phyloP scores from a whole-genome alignment of 2,329 filamentous ascomycete species.

The Teratosphaeria epicoccoides region DNA sequence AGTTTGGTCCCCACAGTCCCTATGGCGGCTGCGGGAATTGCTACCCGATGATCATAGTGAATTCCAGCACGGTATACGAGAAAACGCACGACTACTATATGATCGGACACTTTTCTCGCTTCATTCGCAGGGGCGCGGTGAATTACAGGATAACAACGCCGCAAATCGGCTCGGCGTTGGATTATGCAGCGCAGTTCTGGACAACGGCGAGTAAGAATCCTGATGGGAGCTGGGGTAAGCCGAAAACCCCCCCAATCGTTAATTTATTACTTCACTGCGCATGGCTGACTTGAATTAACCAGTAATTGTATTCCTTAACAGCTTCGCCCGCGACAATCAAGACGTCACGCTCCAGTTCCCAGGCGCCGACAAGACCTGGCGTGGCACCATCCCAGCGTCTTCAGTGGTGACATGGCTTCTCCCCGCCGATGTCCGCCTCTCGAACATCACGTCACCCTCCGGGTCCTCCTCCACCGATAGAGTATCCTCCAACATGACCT shows the following conservation, averaged over 20 bases:
- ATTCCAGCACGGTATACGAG: conserved; percentile 44
- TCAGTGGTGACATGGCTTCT: conserved; percentile 10
- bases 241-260: conserved; percentile 14
- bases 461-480: conserved; percentile 3
- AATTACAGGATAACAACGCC: conserved; percentile 11
- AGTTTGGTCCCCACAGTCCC: conserved; percentile 34
- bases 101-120: conserved; percentile 38
- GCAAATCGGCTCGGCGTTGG: conserved; percentile 1
- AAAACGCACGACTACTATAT: conserved; percentile 44
- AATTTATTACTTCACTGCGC: conserved; percentile 11
- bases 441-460: not conserved
- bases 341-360: not conserved
- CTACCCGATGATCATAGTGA: conserved; percentile 64
- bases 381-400: not conserved
- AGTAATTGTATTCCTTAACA: not conserved
- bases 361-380: not conserved
- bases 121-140: conserved; percentile 12
- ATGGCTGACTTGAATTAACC: conserved; percentile 5
- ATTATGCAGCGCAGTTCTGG: conserved; percentile 10
- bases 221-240: conserved; percentile 14
- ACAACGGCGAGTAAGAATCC: conserved; percentile 15
- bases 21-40: conserved; percentile 34
- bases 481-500: not conserved
- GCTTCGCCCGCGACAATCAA: not conserved
- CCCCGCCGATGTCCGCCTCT: conserved; percentile 7